Percentiles rank a stretch among this genome's conserved stretches.
Conservation (phyloP, 768 basidiomycete species). For the Gloeophyllum trabeum region DNA sequence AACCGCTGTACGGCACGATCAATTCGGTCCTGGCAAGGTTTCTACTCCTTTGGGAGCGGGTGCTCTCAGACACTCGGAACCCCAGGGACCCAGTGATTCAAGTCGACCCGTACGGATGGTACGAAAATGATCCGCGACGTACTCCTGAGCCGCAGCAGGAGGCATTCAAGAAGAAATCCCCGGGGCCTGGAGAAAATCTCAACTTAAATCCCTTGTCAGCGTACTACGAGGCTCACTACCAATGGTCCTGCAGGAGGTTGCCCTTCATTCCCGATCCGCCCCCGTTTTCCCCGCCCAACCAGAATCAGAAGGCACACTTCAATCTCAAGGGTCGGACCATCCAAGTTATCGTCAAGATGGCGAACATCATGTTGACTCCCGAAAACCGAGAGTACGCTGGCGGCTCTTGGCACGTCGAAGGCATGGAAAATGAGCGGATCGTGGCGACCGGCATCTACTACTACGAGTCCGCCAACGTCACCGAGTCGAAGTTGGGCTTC, state of each 20-base stretch:
- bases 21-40: background rate
- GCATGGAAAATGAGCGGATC: constrained; percentile 13
- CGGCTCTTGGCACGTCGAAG: constrained; percentile 23
- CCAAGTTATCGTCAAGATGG: constrained; percentile 29
- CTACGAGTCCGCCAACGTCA: background rate
- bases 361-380: constrained; percentile 20
- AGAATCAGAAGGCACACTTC: constrained; percentile 1
- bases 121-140: too few species aligned
- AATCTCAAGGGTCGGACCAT: constrained; percentile 11
- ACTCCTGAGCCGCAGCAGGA: too few species aligned
- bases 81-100: too few species aligned
- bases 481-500: background rate
- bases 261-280: constrained; percentile 17
- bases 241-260: constrained; percentile 8
- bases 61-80: background rate
- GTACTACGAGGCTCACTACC: constrained; percentile 9
- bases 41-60: background rate
- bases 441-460: constrained; percentile 5
- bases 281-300: constrained; percentile 3
- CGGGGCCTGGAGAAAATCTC: too few species aligned
- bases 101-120: too few species aligned
- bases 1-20: background rate
- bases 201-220: too few species aligned
- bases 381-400: constrained; percentile 18
- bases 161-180: too few species aligned